Evolutionary conservation across 2,329 filamentous ascomycete species (phyloP), one percentile per base, ranked within the genome.

Genomic region (Stemphylium lycopersici): DNA sequence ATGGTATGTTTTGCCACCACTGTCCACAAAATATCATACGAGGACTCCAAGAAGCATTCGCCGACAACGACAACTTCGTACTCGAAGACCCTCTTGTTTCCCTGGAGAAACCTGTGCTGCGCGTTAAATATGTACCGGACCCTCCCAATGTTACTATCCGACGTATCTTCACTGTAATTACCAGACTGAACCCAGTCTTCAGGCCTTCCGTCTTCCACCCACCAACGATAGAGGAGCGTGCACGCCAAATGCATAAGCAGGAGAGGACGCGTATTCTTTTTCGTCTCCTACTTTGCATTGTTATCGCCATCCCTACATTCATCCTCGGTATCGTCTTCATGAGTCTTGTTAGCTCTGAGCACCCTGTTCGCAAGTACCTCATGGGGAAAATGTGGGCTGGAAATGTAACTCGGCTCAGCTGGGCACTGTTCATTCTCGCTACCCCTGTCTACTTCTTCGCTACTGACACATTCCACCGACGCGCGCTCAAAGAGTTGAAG

Each of bases 301-400:
- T 88, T 22, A 78, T 89, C 5, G 87, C 89, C 16, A 87, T 97
- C 39, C 93, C 93, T 2, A 91, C 90, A 0, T 93, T 97, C 64
- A 72, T 96, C 45, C 86, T 97, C 34, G 93, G 93, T 3, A 90
- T 97, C 48, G 87, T 96, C 1, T 96, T 91, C 77, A 97, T 96
- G 93, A 91, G 84, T 56, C 81, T 97, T 1, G 82, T 96, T 0
- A 79, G 87, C 0, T 73, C 80, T 3, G 75, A 80, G 2, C 83
- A 92, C 62, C 61, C 75, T 0, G 80, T 81, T 11, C 86, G 87
- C 52, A 78, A 80, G 58, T 91, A 85, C 63, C 77, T 96, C 39
- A 92, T 91, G 84, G 72, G 82, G 58, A 85, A 87, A 0, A 88
- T 91, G 79, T 84, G 82, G 61, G 85, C 84, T 3, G 90, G 91